Evolutionary conservation across 1,284 basidiomycete species (phyloP).

Genomic region (Hemileia vastatrix): DNA sequence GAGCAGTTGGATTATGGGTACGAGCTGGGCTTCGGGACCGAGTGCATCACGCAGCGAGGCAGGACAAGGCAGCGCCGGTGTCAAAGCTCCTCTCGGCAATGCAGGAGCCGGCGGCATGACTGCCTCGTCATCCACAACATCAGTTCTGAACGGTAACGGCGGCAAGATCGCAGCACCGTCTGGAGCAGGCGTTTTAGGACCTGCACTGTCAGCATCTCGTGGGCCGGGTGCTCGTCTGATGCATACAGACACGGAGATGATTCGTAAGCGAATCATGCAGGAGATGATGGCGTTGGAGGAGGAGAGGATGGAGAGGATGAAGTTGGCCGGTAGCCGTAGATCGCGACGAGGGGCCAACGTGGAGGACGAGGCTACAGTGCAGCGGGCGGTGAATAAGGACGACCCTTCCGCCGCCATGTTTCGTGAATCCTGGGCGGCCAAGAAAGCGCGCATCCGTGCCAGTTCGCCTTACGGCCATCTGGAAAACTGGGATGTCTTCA

Average conservation of each 20-base stretch:
- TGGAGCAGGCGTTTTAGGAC: no score
- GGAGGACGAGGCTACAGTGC: constrained; percentile 47
- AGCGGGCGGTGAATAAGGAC: no score
- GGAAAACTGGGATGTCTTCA: constrained; percentile 62
- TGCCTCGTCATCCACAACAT: constrained; percentile 18
- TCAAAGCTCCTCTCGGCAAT: background rate
- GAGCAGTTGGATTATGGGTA: constrained; percentile 61
- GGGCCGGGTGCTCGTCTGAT: constrained; percentile 51
- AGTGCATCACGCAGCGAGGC: constrained; percentile 6
- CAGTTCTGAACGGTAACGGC: no score
- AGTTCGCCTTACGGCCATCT: constrained; percentile 91
- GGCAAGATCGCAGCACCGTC: no score
- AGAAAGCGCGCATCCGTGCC: constrained; percentile 88
- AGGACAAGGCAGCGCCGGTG: background rate
- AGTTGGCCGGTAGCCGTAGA: constrained; percentile 48
- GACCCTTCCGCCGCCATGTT: constrained; percentile 83
- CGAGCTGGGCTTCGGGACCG: constrained; percentile 53
- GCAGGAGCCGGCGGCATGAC: constrained; percentile 4
- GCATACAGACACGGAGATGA: constrained; percentile 70
- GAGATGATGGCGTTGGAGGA: constrained; percentile 96
- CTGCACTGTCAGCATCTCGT: constrained; percentile 31
- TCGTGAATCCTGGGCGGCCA: constrained; percentile 87
- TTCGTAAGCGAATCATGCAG: constrained; percentile 90
- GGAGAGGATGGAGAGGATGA: constrained; percentile 90
- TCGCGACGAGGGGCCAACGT: constrained; percentile 14